Conservation (phyloP, 1,284 basidiomycete species). For the Ustilago hordei region DNA sequence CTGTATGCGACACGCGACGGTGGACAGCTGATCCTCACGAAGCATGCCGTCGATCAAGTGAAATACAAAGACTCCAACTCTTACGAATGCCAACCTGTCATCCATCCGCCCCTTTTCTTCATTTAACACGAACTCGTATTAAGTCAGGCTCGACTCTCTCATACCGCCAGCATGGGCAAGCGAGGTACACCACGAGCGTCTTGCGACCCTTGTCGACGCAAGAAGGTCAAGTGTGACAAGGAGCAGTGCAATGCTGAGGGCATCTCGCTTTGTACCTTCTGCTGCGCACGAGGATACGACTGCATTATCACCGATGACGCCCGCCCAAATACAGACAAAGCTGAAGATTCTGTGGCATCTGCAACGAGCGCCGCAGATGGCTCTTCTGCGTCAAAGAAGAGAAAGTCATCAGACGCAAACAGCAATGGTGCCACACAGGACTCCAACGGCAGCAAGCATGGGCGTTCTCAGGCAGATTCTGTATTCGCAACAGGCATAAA, state of each 20-base stretch:
- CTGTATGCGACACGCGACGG: not conserved
- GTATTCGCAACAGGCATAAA: not conserved
- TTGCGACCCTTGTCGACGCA: constrained; percentile 53
- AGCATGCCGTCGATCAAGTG: not conserved
- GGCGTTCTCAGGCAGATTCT: not conserved
- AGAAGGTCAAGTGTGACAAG: constrained; percentile 54
- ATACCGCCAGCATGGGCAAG: constrained; percentile 32
- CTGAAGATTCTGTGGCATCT: constrained; percentile 11
- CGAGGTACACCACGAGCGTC: constrained; percentile 47
- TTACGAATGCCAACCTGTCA: not conserved
- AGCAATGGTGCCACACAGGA: not conserved
- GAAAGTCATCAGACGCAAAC: constrained; percentile 21
- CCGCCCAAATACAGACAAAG: constrained; percentile 17
- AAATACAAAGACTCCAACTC: not conserved
- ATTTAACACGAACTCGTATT: not conserved
- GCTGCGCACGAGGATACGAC: constrained; percentile 33
- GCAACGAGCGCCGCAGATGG: constrained; percentile 2
- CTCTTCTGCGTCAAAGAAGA: constrained; percentile 23
- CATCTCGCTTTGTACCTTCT: constrained; percentile 43
- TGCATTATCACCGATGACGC: constrained; percentile 48
- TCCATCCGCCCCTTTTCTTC: constrained; percentile 1
- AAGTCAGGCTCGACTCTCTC: no score
- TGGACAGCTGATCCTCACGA: not conserved
- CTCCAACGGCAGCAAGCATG: not conserved
- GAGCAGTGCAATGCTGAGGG: constrained; percentile 47